Percentiles rank a stretch among this genome's conserved stretches.
These are phyloP conservation scores for Colletotrichum coccodes DNA, from an alignment of 2,329 filamentous ascomycete genomes.

Conservation along the genomic window DNA sequence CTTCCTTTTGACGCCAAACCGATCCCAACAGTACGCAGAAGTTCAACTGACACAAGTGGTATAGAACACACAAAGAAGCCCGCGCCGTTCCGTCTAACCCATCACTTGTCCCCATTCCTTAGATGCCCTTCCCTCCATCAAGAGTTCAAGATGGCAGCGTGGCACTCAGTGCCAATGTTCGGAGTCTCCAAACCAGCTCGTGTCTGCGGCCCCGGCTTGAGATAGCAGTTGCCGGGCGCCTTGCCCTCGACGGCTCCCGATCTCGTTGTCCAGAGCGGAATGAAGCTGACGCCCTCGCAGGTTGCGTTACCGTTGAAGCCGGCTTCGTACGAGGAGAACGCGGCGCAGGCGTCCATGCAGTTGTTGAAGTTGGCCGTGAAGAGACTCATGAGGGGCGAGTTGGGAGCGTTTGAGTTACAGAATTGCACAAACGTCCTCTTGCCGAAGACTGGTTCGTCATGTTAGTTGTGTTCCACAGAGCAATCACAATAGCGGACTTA, in stretches of 20 bases:
- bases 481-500: constrained; percentile 37
- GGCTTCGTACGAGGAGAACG: constrained; percentile 37
- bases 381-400: constrained; percentile 48
- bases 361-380: constrained; percentile 54
- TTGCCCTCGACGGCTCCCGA: constrained; percentile 41
- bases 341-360: constrained; percentile 60
- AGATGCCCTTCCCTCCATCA: neutral
- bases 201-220: constrained; percentile 52
- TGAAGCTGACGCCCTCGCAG: constrained; percentile 50
- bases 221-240: constrained; percentile 57
- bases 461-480: neutral
- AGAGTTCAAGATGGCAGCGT: constrained; percentile 44
- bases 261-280: constrained; percentile 54
- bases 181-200: constrained; percentile 40
- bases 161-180: constrained; percentile 46
- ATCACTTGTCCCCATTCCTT: neutral
- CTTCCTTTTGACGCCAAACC: neutral
- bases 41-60: neutral
- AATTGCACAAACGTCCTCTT: constrained; percentile 50
- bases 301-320: constrained; percentile 34
- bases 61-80: neutral
- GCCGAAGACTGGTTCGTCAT: constrained; percentile 45
- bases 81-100: neutral
- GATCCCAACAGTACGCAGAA: neutral
- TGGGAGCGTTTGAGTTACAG: constrained; percentile 54